Evolutionary conservation across 2,329 filamentous ascomycete genomes (phyloP), one percentile per base, ranked within the genome.

Genomic region (Eutypa lata): DNA sequence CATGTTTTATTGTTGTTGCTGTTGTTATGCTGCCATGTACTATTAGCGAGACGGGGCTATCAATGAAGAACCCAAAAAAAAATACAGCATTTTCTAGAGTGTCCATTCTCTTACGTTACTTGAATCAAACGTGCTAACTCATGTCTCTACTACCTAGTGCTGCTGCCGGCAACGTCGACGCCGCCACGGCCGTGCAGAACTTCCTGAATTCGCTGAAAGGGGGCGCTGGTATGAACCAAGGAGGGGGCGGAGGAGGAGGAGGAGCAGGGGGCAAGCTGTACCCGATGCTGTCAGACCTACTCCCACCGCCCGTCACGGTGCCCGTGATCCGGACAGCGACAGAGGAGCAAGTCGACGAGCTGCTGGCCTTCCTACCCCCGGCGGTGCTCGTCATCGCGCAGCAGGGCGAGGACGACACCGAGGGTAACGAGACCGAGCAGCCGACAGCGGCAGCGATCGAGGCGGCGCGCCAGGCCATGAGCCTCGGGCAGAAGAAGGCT

Each of bases 211-310:
- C 93, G 3, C 77, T 97, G 26, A 31, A 10, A 57, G n/a, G n/a
- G n/a, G n/a, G n/a, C n/a, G n/a, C n/a, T n/a, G n/a, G n/a, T n/a
- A n/a, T n/a, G n/a, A 83, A 86, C 65, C 81, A 84, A 54, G 76
- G 77, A 31, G 69, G 76, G 26, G 69, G 71, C 47, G 58, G 73
- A 47, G 65, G 74, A 58, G 69, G 69, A 56, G 67, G 62, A 26
- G 68, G 71, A 56, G 67, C 66, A 48, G 72, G 87, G 61, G 81
- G 83, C 57, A 84, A 87, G 61, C 76, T 85, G 0, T 97, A 89
- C 68, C 93, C 92, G 14, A 87, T 91, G 28, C 84, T 99, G 47
- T 86, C 87, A 64, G 93, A 97, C 66, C 85, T 99, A 5, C 83
- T 99, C 37, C 83, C 88, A 48, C 83, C 91, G 1, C 79, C 86